Evolutionary conservation across 2,329 filamentous ascomycete genomes (phyloP), one percentile per base, ranked within the genome.

Genomic region (Eutypa lata): DNA sequence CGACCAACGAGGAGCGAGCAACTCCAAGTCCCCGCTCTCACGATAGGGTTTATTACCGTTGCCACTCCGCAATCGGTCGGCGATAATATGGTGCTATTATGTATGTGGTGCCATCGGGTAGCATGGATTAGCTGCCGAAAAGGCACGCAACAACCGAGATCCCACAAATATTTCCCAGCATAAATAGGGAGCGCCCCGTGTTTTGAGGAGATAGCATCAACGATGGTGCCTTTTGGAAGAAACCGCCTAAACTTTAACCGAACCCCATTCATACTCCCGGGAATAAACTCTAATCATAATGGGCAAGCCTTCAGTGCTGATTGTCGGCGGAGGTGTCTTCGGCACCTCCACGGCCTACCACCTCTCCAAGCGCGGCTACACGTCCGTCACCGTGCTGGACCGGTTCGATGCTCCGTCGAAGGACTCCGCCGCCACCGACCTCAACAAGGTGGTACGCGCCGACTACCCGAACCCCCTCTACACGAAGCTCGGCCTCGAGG

Each of bases 361-460:
- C 46, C 61, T 69, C 10, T 59, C 64, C 4, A 54, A 57, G 14
- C 59, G 59, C 16, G 58, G 59, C 10, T 60, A 59, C 44, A 57
- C 43, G 4, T 53, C 56, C 22, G 56, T 67, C 8, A 66, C 58
- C 13, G 57, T 67, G 35, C 40, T 67, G 13, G 65, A 67, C 50
- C 59, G 65, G 18, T 64, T 59, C 47, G 55, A 58, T 26, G 57
- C 61, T 1, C 57, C 62, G 1, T 58, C 60, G 16, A 59, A 57
- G 38, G 63, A 64, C 31, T 60, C 65, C 11, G 65, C 65, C 2
- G 61, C 59, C 0, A 64, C 56, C 60, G 71, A 73, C 51, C 61
- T 70, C 44, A 72, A 72, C 56, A 73, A 73, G 56, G 68, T 72
- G 31, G 63, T 73, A 16, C 65, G 70, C 16, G 62, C 69, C 37